Evolutionary conservation across 345 rosid species (phyloP), one percentile per base, ranked within the genome.

Genomic region (Nasturtium officinale): DNA sequence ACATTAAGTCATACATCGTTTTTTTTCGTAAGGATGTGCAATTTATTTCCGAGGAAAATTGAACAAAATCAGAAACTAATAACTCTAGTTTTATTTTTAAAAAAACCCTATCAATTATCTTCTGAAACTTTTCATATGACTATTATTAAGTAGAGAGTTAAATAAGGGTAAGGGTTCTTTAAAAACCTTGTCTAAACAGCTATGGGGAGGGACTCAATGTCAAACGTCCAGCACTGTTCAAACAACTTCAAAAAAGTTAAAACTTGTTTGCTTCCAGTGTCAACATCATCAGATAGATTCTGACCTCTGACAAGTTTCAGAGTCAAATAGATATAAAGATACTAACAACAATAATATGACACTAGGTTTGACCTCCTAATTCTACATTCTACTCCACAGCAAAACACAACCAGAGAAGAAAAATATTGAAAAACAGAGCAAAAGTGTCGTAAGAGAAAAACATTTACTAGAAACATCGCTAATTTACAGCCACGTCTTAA

Each of bases 401-500:
- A 71, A 72, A 38, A 33, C 6, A 17, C 5, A 73, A 30, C 53
- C 28, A 43, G 6, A 43, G 28, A 1, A 54, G 15, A 64, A 30
- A 15, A 20, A 37, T 2, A 35, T 35, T 59, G 28, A 59, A 26
- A 58, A 35, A 18, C 29, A 59, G 46, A 55, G 53, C 11, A 16
- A 64, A 0, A 12, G 18, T 16, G 10, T 15, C n/a, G 33, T 21
- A 43, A 43, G 43, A 54, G 45, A 52, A 28, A 40, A 52, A 42
- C 12, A 18, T 53, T 15, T 17, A 61, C 30, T 51, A 28, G 20
- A 32, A 32, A 73, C 56, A 73, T 73, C 60, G 43, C 55, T 46
- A 65, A 65, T 65, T 73, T 73, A 73, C 59, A 56, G 28, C 38
- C 63, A 73, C 16, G 21, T 21, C 71, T 64, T 45, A 32, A 25